phyloP scores from a whole-genome alignment of 2,329 filamentous ascomycete species.

The Apiospora sp. region DNA sequence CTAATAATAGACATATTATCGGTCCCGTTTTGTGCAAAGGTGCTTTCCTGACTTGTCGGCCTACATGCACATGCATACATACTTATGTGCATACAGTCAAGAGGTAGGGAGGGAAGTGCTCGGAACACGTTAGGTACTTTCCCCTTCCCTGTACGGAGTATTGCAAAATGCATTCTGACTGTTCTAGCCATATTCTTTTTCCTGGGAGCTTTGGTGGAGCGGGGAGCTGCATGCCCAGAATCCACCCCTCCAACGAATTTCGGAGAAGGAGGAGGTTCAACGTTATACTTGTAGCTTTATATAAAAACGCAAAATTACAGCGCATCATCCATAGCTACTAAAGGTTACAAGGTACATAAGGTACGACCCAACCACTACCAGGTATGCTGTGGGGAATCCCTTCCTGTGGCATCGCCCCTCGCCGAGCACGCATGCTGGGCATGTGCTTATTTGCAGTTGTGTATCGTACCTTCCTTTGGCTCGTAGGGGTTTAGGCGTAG shows the following conservation, averaged over 20 bases:
- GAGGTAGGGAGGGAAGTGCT: background rate
- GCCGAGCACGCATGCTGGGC: no score
- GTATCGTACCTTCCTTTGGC: background rate
- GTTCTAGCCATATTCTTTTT: conserved; percentile 1
- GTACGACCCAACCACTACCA: background rate
- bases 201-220: background rate
- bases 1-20: conserved; percentile 17
- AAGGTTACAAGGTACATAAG: no score
- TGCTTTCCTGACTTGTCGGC: background rate
- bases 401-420: background rate
- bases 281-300: background rate
- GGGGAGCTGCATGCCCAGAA: background rate
- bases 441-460: background rate
- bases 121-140: background rate
- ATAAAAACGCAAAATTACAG: background rate
- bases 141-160: background rate
- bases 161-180: background rate
- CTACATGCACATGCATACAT: background rate
- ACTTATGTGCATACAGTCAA: no score
- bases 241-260: background rate
- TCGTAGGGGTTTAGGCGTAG: background rate
- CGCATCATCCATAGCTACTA: background rate
- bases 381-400: background rate
- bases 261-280: background rate
- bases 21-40: background rate